Conservation (phyloP, 192 early-diverging fungal species). For the Ambispora gerdemannii region DNA sequence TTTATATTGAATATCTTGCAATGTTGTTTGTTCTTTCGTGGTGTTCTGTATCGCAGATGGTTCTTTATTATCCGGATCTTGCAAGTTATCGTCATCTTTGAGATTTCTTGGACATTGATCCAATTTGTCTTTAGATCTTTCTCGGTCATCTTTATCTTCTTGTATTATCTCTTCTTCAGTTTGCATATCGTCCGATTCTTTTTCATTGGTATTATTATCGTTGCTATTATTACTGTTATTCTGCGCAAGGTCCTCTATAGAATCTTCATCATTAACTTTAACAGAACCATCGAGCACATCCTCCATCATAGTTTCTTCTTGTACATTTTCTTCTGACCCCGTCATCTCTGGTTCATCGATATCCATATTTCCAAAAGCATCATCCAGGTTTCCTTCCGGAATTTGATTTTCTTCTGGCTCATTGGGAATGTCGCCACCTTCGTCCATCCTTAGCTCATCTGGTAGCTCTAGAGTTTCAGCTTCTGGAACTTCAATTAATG, state of each 20-base stretch:
- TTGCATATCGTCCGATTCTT: constrained; percentile 37
- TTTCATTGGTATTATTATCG: constrained; percentile 37
- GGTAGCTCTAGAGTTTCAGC: constrained; percentile 76
- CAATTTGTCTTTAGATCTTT: constrained; percentile 34
- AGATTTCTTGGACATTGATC: too few relatives aligned
- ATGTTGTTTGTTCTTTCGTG: constrained; percentile 43
- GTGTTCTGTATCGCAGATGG: too few relatives aligned
- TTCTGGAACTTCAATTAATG: constrained; percentile 59
- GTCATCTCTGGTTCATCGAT: constrained; percentile 38
- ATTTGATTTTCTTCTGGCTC: constrained; percentile 46
- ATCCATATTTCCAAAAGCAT: constrained; percentile 44
- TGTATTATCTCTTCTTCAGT: constrained; percentile 35
- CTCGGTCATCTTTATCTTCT: constrained; percentile 39
- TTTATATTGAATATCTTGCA: constrained; percentile 39
- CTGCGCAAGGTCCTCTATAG: constrained; percentile 22
- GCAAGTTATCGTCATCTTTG: too few relatives aligned
- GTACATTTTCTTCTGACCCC: constrained; percentile 31
- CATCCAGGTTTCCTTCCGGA: constrained; percentile 41
- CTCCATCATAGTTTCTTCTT: constrained; percentile 37
- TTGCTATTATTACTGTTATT: constrained; percentile 28
- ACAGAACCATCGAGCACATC: constrained; percentile 23
- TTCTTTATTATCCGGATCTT: too few relatives aligned
- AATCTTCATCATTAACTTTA: constrained; percentile 30
- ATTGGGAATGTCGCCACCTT: constrained; percentile 53
- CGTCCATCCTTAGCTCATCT: constrained; percentile 74